phyloP scores from a whole-genome alignment of 495 filamentous ascomycete genomes.

The Neurospora sublineolata region DNA sequence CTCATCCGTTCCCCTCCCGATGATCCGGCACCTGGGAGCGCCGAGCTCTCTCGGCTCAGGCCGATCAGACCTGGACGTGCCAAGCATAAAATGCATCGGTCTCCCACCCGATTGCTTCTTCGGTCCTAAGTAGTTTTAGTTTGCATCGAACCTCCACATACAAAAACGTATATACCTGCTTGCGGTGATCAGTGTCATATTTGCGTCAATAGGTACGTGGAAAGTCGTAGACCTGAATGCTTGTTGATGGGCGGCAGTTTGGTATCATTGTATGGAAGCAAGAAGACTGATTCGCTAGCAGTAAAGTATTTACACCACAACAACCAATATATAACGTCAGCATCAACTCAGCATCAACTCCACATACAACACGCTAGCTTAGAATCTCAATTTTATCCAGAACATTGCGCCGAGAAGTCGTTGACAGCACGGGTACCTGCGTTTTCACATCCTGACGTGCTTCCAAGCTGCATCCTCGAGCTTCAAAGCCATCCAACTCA shows the following conservation, averaged over 20 bases:
- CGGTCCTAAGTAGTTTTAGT: background rate
- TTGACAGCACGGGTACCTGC: background rate
- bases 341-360: background rate
- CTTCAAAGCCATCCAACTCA: background rate
- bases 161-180: background rate
- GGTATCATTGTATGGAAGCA: background rate
- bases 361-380: background rate
- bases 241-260: background rate
- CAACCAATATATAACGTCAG: background rate
- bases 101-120: background rate
- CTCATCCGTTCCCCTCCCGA: background rate
- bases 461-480: background rate
- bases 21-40: background rate
- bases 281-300: background rate
- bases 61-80: background rate
- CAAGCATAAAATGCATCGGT: background rate
- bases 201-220: background rate
- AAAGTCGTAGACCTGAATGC: background rate
- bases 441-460: background rate
- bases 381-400: background rate
- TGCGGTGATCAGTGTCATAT: background rate
- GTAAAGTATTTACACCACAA: background rate
- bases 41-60: background rate
- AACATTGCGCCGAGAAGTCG: background rate
- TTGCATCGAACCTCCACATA: background rate